phyloP scores from a whole-genome alignment of 2,329 filamentous ascomycete species.

The Beauveria caledonica region DNA sequence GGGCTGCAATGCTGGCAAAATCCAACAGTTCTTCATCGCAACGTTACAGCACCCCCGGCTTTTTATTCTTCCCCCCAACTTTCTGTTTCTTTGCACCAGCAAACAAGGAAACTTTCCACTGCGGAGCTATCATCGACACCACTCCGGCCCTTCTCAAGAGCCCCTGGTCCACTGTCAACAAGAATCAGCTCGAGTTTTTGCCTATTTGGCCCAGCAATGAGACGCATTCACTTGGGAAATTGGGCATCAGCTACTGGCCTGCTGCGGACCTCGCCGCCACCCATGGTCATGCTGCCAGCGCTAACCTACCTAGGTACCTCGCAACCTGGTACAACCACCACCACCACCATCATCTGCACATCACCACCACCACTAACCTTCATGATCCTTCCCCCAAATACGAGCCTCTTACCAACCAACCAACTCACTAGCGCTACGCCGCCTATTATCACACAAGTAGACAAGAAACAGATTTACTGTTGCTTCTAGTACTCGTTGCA shows the following conservation, averaged over 20 bases:
- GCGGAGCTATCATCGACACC: background rate
- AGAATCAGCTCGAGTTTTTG: too few relatives aligned
- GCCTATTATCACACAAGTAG: background rate
- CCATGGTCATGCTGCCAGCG: too few relatives aligned
- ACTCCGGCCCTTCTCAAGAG: background rate
- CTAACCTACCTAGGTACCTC: too few relatives aligned
- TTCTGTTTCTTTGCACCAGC: background rate
- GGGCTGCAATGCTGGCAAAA: background rate
- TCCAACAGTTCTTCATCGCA: conserved; percentile 12
- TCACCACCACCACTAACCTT: background rate
- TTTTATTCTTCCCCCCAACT: conserved; percentile 2
- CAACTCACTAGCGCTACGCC: conserved; percentile 12
- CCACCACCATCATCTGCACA: background rate
- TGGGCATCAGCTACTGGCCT: background rate
- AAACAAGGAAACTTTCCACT: background rate
- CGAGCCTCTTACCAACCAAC: conserved; percentile 6
- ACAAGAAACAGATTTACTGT: background rate
- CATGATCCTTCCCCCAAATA: conserved; percentile 6
- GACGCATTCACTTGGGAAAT: conserved; percentile 1
- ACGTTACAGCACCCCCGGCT: conserved; percentile 18
- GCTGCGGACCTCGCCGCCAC: background rate
- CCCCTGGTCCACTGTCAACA: background rate
- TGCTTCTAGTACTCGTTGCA: background rate
- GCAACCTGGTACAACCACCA: background rate
- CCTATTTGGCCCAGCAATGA: background rate